Percentiles rank a stretch among this genome's conserved stretches.
Conservation (phyloP, 2,329 filamentous ascomycete genomes). For the Penicillium sp. region DNA sequence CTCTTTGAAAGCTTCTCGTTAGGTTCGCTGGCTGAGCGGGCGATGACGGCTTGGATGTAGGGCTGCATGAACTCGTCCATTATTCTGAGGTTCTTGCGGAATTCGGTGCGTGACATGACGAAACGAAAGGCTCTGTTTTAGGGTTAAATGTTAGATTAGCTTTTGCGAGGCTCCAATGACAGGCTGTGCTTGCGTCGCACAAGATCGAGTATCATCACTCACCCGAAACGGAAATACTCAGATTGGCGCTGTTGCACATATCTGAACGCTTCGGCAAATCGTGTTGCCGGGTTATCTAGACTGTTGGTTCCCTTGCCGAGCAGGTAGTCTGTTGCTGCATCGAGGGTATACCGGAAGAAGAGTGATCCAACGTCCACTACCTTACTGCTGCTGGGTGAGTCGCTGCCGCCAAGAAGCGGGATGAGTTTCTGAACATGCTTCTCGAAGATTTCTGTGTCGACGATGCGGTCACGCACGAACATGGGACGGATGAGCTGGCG, state of each 20-base stretch:
- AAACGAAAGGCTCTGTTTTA: conserved; percentile 55
- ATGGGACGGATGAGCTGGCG: conserved; percentile 84
- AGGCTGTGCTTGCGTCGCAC: not conserved
- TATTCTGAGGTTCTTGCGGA: conserved; percentile 61
- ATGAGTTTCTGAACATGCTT: conserved; percentile 72
- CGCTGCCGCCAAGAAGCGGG: conserved; percentile 58
- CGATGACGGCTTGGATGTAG: conserved; percentile 73
- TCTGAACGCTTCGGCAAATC: conserved; percentile 78
- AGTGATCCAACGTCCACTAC: conserved; percentile 71
- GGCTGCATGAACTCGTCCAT: conserved; percentile 74
- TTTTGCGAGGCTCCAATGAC: not conserved
- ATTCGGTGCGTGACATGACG: conserved; percentile 63
- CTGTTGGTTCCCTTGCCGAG: conserved; percentile 71
- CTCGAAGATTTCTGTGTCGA: conserved; percentile 81
- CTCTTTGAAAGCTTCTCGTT: conserved; percentile 66
- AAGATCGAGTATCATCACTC: conserved; percentile 21
- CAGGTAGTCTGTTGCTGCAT: conserved; percentile 82
- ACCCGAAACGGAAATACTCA: conserved; percentile 63
- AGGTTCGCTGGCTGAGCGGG: conserved; percentile 68
- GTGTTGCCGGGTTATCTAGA: conserved; percentile 58
- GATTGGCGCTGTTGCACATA: conserved; percentile 74
- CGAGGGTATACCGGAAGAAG: conserved; percentile 79
- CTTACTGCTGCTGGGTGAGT: conserved; percentile 24
- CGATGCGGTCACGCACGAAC: conserved; percentile 80
- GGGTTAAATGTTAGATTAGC: conserved; percentile 8